Percentiles rank a stretch among this genome's conserved stretches.
Evolutionary conservation across 768 basidiomycete species (phyloP).

Genomic region (Lenzites betulinus): DNA sequence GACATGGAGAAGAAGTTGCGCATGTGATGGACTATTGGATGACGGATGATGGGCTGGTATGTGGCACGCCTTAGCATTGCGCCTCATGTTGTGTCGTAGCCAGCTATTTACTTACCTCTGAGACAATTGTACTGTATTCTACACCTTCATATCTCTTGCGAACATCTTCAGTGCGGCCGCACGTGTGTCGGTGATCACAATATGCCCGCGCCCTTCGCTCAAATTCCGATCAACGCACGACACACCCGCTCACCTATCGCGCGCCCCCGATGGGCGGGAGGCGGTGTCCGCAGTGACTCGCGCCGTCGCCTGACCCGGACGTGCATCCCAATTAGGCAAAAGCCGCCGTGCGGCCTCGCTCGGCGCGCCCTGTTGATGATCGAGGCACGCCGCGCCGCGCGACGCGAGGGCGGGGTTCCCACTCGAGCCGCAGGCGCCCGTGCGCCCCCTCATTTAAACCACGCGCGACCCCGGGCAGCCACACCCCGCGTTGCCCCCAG

Average conservation of each 20-base stretch:
- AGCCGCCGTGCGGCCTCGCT: conserved; percentile 2
- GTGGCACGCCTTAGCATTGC: background rate
- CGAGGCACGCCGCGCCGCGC: background rate
- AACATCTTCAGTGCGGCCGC: too few species aligned
- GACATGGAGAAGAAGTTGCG: conserved; percentile 52
- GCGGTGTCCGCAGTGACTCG: conserved; percentile 6
- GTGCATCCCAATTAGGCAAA: background rate
- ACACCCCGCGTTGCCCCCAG: background rate
- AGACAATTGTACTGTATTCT: conserved; percentile 10
- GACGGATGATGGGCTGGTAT: too few species aligned
- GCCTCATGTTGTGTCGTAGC: background rate
- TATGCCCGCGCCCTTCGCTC: background rate
- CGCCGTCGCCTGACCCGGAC: conserved; percentile 7
- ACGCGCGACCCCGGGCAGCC: background rate
- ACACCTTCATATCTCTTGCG: background rate
- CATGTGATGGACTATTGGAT: conserved; percentile 27
- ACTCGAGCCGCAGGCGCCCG: background rate
- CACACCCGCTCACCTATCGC: too few species aligned
- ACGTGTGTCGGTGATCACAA: too few species aligned
- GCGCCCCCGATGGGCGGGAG: background rate
- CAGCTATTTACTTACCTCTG: background rate
- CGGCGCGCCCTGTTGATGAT: background rate
- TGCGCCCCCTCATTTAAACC: background rate
- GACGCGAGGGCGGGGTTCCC: conserved; percentile 6
- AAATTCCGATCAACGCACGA: background rate